phyloP scores from a whole-genome alignment of 345 rosid species.

The Hirschfeldia incana region DNA sequence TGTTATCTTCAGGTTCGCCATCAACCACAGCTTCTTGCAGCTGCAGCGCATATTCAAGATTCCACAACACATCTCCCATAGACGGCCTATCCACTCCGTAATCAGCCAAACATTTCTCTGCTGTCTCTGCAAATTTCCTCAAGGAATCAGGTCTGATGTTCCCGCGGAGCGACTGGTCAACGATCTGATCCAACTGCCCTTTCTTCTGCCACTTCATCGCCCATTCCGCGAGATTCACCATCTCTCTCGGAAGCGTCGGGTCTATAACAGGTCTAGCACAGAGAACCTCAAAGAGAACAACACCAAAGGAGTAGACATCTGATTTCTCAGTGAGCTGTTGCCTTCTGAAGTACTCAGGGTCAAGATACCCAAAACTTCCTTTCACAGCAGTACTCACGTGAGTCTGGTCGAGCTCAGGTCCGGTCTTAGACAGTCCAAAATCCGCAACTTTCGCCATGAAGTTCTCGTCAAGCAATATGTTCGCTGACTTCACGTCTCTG shows the following conservation, averaged over 20 bases:
- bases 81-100: slow-evolving; percentile 38
- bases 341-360: slow-evolving; percentile 48
- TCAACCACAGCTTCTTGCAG: slow-evolving; percentile 48
- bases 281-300: slow-evolving; percentile 47
- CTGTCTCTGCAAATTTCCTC: slow-evolving; percentile 33
- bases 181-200: slow-evolving; percentile 28
- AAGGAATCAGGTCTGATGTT: slow-evolving; percentile 33
- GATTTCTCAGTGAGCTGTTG: slow-evolving; percentile 53
- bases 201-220: slow-evolving; percentile 40
- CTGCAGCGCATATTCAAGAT: slow-evolving; percentile 37
- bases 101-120: slow-evolving; percentile 39
- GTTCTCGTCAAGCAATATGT: slow-evolving; percentile 47
- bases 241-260: slow-evolving; percentile 39
- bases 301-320: slow-evolving; percentile 52
- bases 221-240: slow-evolving; percentile 43
- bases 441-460: slow-evolving; percentile 53
- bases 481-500: slow-evolving; percentile 49
- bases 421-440: slow-evolving; percentile 49
- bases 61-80: slow-evolving; percentile 45
- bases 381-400: slow-evolving; percentile 51
- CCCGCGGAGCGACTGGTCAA: slow-evolving; percentile 33
- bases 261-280: slow-evolving; percentile 47
- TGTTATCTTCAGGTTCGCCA: slow-evolving; percentile 74
- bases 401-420: slow-evolving; percentile 47
- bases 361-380: slow-evolving; percentile 51